Percentiles rank a stretch among this genome's conserved stretches.
Conservation (phyloP, 768 basidiomycete species). For the Calocybe gangraenosa region DNA sequence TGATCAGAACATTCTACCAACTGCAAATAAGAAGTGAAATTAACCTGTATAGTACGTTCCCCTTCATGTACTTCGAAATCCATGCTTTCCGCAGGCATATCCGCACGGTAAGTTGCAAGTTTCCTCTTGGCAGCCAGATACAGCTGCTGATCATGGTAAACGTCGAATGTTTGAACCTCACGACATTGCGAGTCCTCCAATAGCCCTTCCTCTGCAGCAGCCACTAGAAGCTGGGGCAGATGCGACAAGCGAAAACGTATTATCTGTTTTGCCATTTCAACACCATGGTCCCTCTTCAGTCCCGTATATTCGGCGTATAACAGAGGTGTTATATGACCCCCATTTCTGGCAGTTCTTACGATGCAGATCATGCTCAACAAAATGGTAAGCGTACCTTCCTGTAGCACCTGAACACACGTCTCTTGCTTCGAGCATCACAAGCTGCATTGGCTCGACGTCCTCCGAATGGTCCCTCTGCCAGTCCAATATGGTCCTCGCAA, state of each 20-base stretch:
- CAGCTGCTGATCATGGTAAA: constrained; percentile 37
- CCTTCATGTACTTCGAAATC: constrained; percentile 29
- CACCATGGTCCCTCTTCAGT: constrained; percentile 44
- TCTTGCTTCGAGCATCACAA: constrained; percentile 81
- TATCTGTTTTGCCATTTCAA: constrained; percentile 42
- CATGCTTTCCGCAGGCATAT: constrained; percentile 46
- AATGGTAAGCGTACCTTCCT: constrained; percentile 45
- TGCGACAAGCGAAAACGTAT: constrained; percentile 63
- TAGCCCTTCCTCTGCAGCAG: constrained; percentile 51
- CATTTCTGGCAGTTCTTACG: constrained; percentile 43
- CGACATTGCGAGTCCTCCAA: constrained; percentile 53
- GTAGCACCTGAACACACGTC: constrained; percentile 75
- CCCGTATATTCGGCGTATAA: constrained; percentile 54
- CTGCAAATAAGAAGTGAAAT: background rate
- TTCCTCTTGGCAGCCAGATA: constrained; percentile 41
- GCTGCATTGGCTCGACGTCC: constrained; percentile 26
- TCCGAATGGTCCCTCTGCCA: constrained; percentile 19
- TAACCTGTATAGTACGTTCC: constrained; percentile 25
- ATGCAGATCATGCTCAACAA: background rate
- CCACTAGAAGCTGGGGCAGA: constrained; percentile 39
- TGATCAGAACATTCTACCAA: background rate
- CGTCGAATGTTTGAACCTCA: constrained; percentile 55
- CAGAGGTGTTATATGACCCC: constrained; percentile 61
- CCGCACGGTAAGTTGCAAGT: constrained; percentile 40
- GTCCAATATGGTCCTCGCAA: constrained; percentile 52